phyloP scores from a whole-genome alignment of 306 rosid genomes.

The Trichosanthes truncata region DNA sequence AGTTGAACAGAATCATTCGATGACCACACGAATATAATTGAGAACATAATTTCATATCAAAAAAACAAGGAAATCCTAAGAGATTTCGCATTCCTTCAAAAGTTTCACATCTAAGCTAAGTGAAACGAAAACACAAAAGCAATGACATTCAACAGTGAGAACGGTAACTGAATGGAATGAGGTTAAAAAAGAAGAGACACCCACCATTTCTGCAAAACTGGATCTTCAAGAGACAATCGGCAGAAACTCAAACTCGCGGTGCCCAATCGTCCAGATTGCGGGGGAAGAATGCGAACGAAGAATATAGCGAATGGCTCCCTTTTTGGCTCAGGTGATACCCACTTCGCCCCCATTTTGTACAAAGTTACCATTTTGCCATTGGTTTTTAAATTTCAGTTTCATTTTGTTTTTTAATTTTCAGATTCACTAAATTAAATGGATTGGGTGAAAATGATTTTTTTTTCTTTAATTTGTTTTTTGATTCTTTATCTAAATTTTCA shows the following conservation, averaged over 20 bases:
- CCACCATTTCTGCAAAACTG: neutral
- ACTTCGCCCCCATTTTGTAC: neutral
- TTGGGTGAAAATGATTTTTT: no score
- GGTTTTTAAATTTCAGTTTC: neutral
- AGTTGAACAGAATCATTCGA: neutral
- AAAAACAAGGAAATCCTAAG: neutral
- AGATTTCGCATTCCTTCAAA: neutral
- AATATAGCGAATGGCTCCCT: neutral
- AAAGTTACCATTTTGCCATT: slow-evolving; percentile 1
- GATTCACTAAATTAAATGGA: no score
- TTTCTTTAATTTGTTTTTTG: no score
- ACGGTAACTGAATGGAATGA: neutral
- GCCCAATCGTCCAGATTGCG: slow-evolving; percentile 4
- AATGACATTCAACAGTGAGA: neutral
- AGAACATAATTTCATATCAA: neutral
- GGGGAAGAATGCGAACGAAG: neutral
- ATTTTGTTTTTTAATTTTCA: no score
- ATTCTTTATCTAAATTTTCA: no score
- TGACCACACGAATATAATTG: neutral
- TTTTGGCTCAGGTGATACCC: neutral
- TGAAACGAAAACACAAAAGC: neutral
- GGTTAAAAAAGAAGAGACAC: neutral
- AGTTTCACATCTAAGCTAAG: neutral
- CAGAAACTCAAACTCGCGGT: neutral
- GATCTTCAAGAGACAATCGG: slow-evolving; percentile 4